Evolutionary conservation across 2,329 filamentous ascomycete species (phyloP).

Genomic region (Penicillium capsulatum): DNA sequence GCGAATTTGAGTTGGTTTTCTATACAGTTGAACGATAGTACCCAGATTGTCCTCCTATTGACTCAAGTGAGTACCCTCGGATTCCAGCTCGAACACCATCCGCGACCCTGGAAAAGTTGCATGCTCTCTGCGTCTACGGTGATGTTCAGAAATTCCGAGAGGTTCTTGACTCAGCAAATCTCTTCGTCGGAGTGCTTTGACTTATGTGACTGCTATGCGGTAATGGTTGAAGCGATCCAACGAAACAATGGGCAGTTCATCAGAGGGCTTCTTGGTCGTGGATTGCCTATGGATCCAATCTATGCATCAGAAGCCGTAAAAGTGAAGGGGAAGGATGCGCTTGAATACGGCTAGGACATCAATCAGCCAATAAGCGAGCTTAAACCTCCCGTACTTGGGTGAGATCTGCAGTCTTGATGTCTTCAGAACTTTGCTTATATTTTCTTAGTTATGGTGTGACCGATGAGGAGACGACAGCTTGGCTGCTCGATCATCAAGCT

Average conservation of each 20-base stretch:
- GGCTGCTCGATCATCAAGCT: conserved; percentile 27
- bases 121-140: conserved; percentile 3
- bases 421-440: not conserved
- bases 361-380: conserved; percentile 19
- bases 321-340: conserved; percentile 9
- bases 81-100: not conserved
- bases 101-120: conserved; percentile 3
- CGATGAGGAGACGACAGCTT: conserved; percentile 22
- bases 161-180: conserved; percentile 2
- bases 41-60: not conserved
- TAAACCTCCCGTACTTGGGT: conserved; percentile 21
- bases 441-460: conserved; percentile 15
- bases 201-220: conserved; percentile 16
- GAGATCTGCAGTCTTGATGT: conserved; percentile 3
- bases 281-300: conserved; percentile 14
- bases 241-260: conserved; percentile 12
- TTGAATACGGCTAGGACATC: conserved; percentile 22
- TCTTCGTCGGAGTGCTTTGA: conserved; percentile 8
- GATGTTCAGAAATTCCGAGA: conserved; percentile 9
- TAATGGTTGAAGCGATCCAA: conserved; percentile 21
- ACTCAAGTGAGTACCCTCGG: not conserved
- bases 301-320: conserved; percentile 15
- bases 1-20: too few relatives aligned
- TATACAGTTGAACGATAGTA: too few relatives aligned
- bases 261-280: conserved; percentile 16